These are phyloP conservation scores for Mycena vitilis DNA, from an alignment of 768 basidiomycete species.

Conservation along the genomic window DNA sequence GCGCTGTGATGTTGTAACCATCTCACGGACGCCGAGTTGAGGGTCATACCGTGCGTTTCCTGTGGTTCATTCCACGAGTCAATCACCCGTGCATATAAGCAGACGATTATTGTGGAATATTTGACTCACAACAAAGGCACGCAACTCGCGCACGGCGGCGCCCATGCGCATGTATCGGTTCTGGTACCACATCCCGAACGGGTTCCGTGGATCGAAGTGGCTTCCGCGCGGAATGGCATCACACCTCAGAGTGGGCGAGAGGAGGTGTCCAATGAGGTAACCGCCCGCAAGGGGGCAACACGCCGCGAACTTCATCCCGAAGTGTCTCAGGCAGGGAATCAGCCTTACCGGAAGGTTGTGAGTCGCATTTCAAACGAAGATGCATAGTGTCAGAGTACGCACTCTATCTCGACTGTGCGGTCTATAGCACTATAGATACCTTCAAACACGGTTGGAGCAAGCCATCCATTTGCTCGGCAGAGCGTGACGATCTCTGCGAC, in stretches of 20 bases:
- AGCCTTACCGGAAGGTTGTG: conserved; percentile 41
- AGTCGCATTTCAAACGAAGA: neutral
- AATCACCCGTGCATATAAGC: neutral
- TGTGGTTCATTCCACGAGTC: conserved; percentile 23
- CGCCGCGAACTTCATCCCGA: conserved; percentile 53
- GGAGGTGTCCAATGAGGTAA: conserved; percentile 56
- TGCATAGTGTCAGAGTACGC: neutral
- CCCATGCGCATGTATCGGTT: conserved; percentile 52
- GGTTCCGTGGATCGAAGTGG: conserved; percentile 51
- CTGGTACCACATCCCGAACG: conserved; percentile 54
- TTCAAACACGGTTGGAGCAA: conserved; percentile 58
- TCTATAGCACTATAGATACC: conserved; percentile 41
- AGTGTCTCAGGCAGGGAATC: conserved; percentile 61
- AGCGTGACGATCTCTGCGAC: conserved; percentile 61
- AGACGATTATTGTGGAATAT: no score
- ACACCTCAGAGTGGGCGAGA: conserved; percentile 25
- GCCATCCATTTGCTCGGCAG: conserved; percentile 55
- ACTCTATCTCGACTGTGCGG: conserved; percentile 38
- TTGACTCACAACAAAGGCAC: conserved; percentile 49
- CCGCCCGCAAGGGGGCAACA: conserved; percentile 61
- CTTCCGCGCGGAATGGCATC: conserved; percentile 42
- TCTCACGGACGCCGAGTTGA: conserved; percentile 58
- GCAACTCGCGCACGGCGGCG: conserved; percentile 50
- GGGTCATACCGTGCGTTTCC: conserved; percentile 53
- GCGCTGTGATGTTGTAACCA: conserved; percentile 56